Evolutionary conservation across 1,139 yeast genomes (phyloP).

Genomic region (Debaryomyces psychrophilus): DNA sequence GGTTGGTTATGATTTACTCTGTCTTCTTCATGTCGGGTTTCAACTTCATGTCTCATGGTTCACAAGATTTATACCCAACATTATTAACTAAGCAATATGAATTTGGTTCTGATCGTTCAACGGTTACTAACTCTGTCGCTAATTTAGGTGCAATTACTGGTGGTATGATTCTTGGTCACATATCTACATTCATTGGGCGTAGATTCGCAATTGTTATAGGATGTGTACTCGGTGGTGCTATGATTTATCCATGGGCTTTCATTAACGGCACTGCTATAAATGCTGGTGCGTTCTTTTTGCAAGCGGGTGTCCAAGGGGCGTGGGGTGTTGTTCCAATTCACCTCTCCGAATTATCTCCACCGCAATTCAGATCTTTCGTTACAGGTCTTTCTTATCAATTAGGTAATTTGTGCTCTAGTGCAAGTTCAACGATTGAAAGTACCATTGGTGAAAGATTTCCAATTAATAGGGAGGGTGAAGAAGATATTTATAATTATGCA

Average conservation of each 20-base stretch:
- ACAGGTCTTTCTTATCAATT: constrained; percentile 79
- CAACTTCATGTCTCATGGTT: constrained; percentile 44
- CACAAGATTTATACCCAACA: constrained; percentile 45
- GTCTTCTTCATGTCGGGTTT: constrained; percentile 48
- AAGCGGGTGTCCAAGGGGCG: constrained; percentile 82
- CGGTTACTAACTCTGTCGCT: constrained; percentile 43
- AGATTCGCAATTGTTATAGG: constrained; percentile 49
- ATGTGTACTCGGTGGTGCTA: constrained; percentile 67
- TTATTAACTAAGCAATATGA: constrained; percentile 34
- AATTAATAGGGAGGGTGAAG: constrained; percentile 14
- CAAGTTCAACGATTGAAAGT: constrained; percentile 81
- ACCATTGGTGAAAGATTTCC: constrained; percentile 74
- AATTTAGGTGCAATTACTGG: constrained; percentile 44
- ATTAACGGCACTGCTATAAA: constrained; percentile 56
- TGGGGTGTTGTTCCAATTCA: constrained; percentile 88
- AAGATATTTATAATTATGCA: constrained; percentile 50
- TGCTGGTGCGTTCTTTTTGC: constrained; percentile 79
- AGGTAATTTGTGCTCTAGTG: constrained; percentile 83
- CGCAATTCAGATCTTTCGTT: constrained; percentile 72
- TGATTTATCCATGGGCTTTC: constrained; percentile 77
- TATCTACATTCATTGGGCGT: constrained; percentile 40
- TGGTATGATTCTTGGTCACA: constrained; percentile 39
- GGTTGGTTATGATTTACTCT: constrained; percentile 42
- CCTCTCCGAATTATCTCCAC: constrained; percentile 74
- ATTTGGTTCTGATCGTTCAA: constrained; percentile 31